Base-by-base conservation (phyloP, 345 rosid genomes). In the Hirschfeldia incana region DNA sequence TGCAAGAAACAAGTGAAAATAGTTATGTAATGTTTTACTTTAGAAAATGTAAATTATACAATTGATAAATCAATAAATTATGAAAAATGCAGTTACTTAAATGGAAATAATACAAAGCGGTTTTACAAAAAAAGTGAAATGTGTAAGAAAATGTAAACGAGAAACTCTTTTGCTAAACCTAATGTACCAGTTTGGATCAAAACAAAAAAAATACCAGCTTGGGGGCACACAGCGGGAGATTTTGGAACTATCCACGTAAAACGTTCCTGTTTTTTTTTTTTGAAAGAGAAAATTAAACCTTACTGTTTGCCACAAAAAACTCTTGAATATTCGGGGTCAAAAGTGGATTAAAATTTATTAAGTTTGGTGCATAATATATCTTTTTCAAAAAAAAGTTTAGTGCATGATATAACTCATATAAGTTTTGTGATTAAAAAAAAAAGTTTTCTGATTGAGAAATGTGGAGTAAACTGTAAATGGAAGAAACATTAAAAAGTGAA, bases 1-100 rank as follows among this genome's bases (percentile, higher is more conserved):
- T 42, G 21, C 77, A 72, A 72, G 81, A 78, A 72, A 58, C 76
- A 57, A 75, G 67, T 78, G 81, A 78, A 64, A 15, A n/a, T 9
- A 6, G 12, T 70, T 63, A 51, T 34, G 10, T 34, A 15, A 2
- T 11, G 3, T 15, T 33, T 2, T n/a, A 69, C 51, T 69, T 44
- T 61, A 11, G 3, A 39, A 36, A 9, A 66, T 42, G 9, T 42
- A 6, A n/a, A 21, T 12, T 21, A 4, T 65, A 8, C 55, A 51
- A 13, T 64, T 12, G 15, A 10, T 72, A 42, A 61, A 29, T 15
- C 4, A n/a, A 15, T 29, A 73, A 29, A 26, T n/a, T 60, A 60
- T 5, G 26, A 55, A n/a, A 61, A 32, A 33, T 1, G 10, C 34
- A 6, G 67, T 34, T 65, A 37, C 11, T 2, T n/a, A 16, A 6